These are phyloP conservation scores for Lippia alba DNA, from an alignment of 305 asterid species.

Conservation along the genomic window DNA sequence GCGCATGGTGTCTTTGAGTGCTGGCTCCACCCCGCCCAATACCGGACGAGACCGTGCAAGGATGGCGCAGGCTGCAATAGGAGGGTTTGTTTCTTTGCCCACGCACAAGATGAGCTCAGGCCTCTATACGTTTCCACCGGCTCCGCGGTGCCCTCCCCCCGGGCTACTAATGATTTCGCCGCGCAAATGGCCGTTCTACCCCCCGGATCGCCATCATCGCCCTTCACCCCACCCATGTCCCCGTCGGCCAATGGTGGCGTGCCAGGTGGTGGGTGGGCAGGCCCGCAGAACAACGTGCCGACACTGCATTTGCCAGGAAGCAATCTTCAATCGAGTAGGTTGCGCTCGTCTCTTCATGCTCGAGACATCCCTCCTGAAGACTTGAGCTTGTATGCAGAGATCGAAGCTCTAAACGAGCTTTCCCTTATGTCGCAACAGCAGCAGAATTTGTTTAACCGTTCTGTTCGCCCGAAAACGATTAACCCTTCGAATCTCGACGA, in stretches of 20 bases:
- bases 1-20: conserved; percentile 91
- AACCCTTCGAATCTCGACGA: conserved; percentile 81
- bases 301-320: conserved; percentile 74
- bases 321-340: conserved; percentile 73
- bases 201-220: conserved; percentile 71
- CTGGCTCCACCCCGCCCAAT: conserved; percentile 93
- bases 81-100: conserved; percentile 89
- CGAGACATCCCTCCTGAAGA: conserved; percentile 63
- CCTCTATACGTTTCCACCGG: conserved; percentile 82
- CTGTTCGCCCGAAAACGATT: conserved; percentile 55
- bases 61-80: conserved; percentile 72
- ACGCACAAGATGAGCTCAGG: conserved; percentile 71
- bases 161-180: conserved; percentile 61
- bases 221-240: conserved; percentile 78
- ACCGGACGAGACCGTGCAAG: conserved; percentile 79
- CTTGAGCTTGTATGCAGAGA: conserved; percentile 48
- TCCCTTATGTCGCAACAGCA: conserved; percentile 40
- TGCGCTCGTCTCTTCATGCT: conserved; percentile 80
- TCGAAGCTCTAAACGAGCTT: conserved; percentile 54
- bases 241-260: conserved; percentile 65
- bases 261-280: conserved; percentile 64
- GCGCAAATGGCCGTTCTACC: conserved; percentile 71
- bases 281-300: conserved; percentile 69
- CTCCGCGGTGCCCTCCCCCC: conserved; percentile 79
- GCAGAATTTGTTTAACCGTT: conserved; percentile 46